These are phyloP conservation scores for Populus ilicifolia DNA, from an alignment of 345 rosid species.

Conservation along the genomic window DNA sequence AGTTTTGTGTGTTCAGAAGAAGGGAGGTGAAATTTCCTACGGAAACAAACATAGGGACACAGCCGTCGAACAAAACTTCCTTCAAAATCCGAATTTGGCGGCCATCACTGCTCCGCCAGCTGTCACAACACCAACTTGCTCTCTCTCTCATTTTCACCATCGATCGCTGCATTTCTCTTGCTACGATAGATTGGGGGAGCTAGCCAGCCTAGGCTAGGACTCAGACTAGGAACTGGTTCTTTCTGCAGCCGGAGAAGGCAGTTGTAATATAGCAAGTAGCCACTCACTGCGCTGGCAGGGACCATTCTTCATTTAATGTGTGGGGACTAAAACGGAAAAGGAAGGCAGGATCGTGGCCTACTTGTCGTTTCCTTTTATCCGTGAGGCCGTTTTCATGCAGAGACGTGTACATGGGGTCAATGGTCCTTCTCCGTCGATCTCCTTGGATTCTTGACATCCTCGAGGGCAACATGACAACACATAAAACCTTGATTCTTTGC, in stretches of 20 bases:
- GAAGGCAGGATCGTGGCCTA: not conserved
- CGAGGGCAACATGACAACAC: too few relatives aligned
- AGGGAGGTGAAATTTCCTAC: too few relatives aligned
- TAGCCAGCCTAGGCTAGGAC: too few relatives aligned
- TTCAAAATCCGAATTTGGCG: constrained; percentile 1
- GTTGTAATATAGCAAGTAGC: not conserved
- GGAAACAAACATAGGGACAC: not conserved
- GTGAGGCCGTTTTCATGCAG: not conserved
- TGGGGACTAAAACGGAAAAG: not conserved
- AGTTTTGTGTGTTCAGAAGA: too few relatives aligned
- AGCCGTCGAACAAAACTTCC: constrained; percentile 16
- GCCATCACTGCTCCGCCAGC: not conserved
- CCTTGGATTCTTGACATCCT: too few relatives aligned
- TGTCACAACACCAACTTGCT: not conserved
- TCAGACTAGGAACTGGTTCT: too few relatives aligned
- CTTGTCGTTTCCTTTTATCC: constrained; percentile 22
- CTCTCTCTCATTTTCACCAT: not conserved
- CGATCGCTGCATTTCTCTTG: too few relatives aligned
- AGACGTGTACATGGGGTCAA: not conserved
- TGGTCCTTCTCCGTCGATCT: too few relatives aligned
- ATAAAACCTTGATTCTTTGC: too few relatives aligned
- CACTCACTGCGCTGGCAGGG: not conserved
- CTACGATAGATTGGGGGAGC: too few relatives aligned
- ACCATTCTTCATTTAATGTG: not conserved
- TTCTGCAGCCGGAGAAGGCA: too few relatives aligned